Conservation (phyloP, 352 stramenopile genomes). For the Blastocystis sp. region DNA sequence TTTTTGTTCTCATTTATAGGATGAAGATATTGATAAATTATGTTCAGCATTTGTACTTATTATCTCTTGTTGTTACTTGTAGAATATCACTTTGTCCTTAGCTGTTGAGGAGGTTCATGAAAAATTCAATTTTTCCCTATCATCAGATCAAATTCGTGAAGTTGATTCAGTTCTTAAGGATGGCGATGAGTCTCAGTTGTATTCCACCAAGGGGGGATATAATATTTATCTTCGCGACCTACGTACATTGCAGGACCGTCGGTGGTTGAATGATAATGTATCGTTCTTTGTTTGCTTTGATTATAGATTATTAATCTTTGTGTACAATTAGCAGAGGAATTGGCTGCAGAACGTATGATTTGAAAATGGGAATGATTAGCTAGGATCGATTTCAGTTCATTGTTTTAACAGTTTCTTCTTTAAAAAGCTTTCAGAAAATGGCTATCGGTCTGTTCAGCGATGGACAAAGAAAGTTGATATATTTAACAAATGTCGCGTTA, state of each 20-base stretch:
- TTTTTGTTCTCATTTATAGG: slow-evolving; percentile 12
- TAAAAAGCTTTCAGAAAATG: slow-evolving; percentile 70
- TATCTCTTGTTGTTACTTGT: background rate
- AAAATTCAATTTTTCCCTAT: background rate
- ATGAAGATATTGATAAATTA: background rate
- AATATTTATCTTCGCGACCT: slow-evolving; percentile 40
- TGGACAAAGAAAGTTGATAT: slow-evolving; percentile 71
- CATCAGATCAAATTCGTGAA: background rate
- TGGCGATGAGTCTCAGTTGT: background rate
- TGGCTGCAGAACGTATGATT: background rate
- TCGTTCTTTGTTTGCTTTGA: background rate
- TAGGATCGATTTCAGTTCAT: slow-evolving; percentile 32
- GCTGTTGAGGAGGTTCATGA: background rate
- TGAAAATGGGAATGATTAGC: background rate
- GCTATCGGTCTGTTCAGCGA: slow-evolving; percentile 69
- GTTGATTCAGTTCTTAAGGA: background rate
- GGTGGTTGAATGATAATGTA: slow-evolving; percentile 60
- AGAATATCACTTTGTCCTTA: background rate
- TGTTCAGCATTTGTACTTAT: background rate
- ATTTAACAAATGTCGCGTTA: slow-evolving; percentile 70
- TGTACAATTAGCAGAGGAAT: slow-evolving; percentile 6
- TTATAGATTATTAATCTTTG: slow-evolving; percentile 42
- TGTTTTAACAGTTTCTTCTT: slow-evolving; percentile 72
- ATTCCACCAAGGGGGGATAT: slow-evolving; percentile 55
- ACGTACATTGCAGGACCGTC: background rate